Conservation (phyloP, 495 filamentous ascomycete genomes). For the Neurospora pannonica region DNA sequence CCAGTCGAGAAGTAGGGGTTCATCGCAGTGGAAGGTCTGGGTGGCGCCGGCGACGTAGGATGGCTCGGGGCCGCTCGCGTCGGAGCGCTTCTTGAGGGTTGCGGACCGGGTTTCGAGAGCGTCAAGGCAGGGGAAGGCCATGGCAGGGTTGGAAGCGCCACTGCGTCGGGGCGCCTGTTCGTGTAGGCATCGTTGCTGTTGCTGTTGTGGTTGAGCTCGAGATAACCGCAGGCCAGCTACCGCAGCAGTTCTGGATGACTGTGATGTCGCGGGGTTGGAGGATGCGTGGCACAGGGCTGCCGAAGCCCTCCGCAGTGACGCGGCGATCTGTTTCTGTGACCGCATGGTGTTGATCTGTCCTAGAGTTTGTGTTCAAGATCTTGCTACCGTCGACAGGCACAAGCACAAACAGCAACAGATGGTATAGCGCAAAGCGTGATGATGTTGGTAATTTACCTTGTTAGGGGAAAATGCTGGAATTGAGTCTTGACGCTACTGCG, state of each 20-base stretch:
- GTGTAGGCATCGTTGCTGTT: constrained; percentile 16
- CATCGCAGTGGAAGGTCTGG: constrained; percentile 57
- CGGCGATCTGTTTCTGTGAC: constrained; percentile 3
- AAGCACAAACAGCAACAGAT: background rate
- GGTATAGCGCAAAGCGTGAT: background rate
- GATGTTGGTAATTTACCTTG: background rate
- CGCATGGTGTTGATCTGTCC: constrained; percentile 10
- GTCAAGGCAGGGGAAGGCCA: constrained; percentile 94
- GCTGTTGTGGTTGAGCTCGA: constrained; percentile 37
- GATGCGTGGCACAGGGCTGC: constrained; percentile 2
- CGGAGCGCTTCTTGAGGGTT: constrained; percentile 49
- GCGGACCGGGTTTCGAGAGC: constrained; percentile 77
- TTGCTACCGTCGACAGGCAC: background rate
- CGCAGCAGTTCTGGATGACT: constrained; percentile 1
- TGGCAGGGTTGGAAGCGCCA: constrained; percentile 71
- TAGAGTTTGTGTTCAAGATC: background rate
- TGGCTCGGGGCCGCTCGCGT: constrained; percentile 69
- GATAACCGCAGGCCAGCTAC: background rate
- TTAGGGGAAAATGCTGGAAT: background rate
- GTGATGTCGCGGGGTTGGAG: background rate
- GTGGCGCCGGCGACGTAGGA: constrained; percentile 86
- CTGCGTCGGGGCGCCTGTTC: constrained; percentile 23
- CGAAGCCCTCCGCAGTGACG: constrained; percentile 8
- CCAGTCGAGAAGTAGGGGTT: constrained; percentile 83
- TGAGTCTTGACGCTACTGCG: background rate